phyloP scores from a whole-genome alignment of 129 eudicot species.

The Erigeron canadensis region DNA sequence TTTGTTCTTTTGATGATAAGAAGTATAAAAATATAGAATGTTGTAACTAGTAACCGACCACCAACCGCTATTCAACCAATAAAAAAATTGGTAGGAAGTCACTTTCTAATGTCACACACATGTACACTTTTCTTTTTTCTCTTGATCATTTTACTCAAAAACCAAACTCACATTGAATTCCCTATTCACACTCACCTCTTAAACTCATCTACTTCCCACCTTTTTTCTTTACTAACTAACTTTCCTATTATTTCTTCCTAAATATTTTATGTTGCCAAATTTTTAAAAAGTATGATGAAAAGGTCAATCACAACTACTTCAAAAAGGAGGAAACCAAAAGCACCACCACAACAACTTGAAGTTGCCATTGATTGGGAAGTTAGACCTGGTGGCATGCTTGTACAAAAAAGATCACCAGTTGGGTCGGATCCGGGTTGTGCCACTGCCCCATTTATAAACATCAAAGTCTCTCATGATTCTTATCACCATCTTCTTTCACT shows the following conservation, averaged over 20 bases:
- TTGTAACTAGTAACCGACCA: slow-evolving; percentile 25
- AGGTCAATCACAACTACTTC: slow-evolving; percentile 28
- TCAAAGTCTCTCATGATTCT: slow-evolving; percentile 62
- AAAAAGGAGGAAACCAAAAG: slow-evolving; percentile 23
- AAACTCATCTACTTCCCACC: slow-evolving; percentile 17
- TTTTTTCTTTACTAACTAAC: neutral
- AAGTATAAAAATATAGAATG: neutral
- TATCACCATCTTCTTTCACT: slow-evolving; percentile 39
- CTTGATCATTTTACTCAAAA: slow-evolving; percentile 27
- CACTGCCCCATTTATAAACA: slow-evolving; percentile 39
- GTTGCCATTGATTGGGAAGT: slow-evolving; percentile 57
- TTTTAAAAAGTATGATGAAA: slow-evolving; percentile 25
- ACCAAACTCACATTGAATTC: slow-evolving; percentile 17
- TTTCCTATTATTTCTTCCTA: slow-evolving; percentile 11
- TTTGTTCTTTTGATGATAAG: neutral
- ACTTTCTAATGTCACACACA: slow-evolving; percentile 17
- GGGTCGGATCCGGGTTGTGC: slow-evolving; percentile 34
- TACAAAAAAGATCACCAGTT: slow-evolving; percentile 45
- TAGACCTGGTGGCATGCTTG: slow-evolving; percentile 64
- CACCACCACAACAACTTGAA: slow-evolving; percentile 22
- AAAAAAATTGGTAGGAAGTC: slow-evolving; percentile 26
- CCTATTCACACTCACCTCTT: slow-evolving; percentile 28
- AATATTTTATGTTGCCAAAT: neutral
- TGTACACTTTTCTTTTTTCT: slow-evolving; percentile 18
- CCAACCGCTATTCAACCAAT: slow-evolving; percentile 32